Evolutionary conservation across 2,329 filamentous ascomycete genomes (phyloP), one percentile per base, ranked within the genome.

Genomic region (Xylariaceae sp.): DNA sequence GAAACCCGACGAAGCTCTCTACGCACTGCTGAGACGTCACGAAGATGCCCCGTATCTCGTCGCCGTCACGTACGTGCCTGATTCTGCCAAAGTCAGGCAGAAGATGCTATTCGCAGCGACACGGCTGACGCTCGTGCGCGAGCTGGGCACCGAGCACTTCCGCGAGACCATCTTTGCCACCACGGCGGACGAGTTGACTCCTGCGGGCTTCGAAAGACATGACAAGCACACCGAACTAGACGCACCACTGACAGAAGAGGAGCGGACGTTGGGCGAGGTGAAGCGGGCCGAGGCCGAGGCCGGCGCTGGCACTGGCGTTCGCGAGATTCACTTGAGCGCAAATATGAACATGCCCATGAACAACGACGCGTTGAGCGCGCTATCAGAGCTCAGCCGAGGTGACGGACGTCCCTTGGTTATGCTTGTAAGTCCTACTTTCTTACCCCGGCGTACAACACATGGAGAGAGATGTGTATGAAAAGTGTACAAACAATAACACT

Each of bases 61-160:
- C 30, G 87, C 85, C 45, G 75, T 91, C 37, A 90, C 88, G 37
- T 94, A 91, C 70, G 84, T 94, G 4, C 89, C 89, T 30, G 87
- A 92, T 70, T 68, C 81, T 1, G 89, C 89, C 40, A 87, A 86
- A 31, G 88, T 94, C 54, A 84, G 89, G 40, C 86, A 90, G 69
- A 94, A 94, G 77, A 94, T 89, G 86, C 80, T 94, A 27, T 91
- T 92, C 70, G 88, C 89, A 4, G 82, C 84, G 29, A 91, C 89
- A 31, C 81, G 88, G 7, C 76, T 91, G 63, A 88, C 88, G 0
- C 78, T 94, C 1, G 80, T 86, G 48, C 81, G 88, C 42, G 88
- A 92, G 72, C 77, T 94, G 7, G 89, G 89, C 45, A 81, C 83
- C 51, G 88, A 94, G 69, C 80, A 89, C 65, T 92, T 94, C 72